These are phyloP conservation scores for Xylaria sp. DNA, from an alignment of 2,329 filamentous ascomycete species.

Conservation along the genomic window DNA sequence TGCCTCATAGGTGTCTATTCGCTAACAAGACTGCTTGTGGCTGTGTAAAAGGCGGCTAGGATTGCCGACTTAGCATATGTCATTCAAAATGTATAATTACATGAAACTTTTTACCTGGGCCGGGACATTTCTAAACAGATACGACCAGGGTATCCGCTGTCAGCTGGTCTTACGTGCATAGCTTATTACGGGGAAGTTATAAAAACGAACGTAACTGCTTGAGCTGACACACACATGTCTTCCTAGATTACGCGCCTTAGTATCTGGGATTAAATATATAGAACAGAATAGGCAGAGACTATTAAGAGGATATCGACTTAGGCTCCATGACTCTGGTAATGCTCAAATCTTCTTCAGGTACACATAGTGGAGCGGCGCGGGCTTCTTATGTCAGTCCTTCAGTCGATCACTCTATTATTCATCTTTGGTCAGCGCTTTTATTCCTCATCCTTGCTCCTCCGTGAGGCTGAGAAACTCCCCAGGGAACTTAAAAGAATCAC, in stretches of 20 bases:
- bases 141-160: not conserved
- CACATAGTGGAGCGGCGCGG: not conserved
- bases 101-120: not conserved
- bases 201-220: not conserved
- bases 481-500: not conserved
- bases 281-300: too few species aligned
- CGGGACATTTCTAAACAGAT: not conserved
- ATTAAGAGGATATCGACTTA: not conserved
- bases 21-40: not conserved
- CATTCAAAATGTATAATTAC: not conserved
- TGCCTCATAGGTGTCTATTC: not conserved
- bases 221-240: not conserved
- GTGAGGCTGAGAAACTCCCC: not conserved
- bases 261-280: not conserved
- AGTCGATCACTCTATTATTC: too few species aligned
- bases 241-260: not conserved
- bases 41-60: not conserved
- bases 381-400: too few species aligned
- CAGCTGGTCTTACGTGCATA: not conserved
- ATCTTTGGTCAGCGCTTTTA: not conserved
- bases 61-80: not conserved
- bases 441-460: not conserved
- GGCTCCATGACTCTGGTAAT: not conserved
- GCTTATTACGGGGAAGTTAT: not conserved
- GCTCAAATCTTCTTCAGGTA: not conserved